Base-by-base conservation (phyloP, 768 basidiomycete genomes). In the Pleurotus ostreatus region DNA sequence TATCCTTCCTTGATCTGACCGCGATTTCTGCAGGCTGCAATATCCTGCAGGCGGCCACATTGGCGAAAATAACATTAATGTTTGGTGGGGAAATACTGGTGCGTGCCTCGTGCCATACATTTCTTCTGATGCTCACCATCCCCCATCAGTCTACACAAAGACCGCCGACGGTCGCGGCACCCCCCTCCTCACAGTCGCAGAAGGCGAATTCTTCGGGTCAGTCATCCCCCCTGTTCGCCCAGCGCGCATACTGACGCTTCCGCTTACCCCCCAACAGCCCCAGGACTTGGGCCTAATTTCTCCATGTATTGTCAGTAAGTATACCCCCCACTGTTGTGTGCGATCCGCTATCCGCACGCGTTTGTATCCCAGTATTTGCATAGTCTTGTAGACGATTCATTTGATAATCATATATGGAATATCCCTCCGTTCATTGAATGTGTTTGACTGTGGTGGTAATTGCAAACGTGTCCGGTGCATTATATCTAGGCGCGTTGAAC, bases 91-190 rank as follows among this genome's bases (percentile, higher is more conserved):
- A 16, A 71, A 71, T 52, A 60, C 45, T 5, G 41, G 41, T 44
- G 20, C 20, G 41, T 22, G 1, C 15, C 6, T 44, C 12, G 11
- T 3, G 2, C 4, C 7, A 16, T 11, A 16, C 20, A 0, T 5
- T 16, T 0, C 20, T 16, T 16, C 6, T 7, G 11, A 15, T 44
- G 20, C 41, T 44, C n/a, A 44, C 20, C 41, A 18, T 44, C 41
- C 20, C 1, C 39, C 57, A n/a, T 51, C 70, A 44, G 71, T 76
- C 20, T 66, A 66, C 47, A 63, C 66, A 20, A 70, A 70, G 34
- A 79, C 71, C 12, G 78, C 76, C 5, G 79, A 80, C 57, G 70
- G 61, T 2, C 22, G 54, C 18, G 75, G 72, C 4, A 72, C 70
- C n/a, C 71, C 78, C 4, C 58, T 78, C 57, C 62, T 66, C 26